Evolutionary conservation across 805 yeast species (phyloP), one percentile per base, ranked within the genome.

Genomic region (Starmerella floricola): DNA sequence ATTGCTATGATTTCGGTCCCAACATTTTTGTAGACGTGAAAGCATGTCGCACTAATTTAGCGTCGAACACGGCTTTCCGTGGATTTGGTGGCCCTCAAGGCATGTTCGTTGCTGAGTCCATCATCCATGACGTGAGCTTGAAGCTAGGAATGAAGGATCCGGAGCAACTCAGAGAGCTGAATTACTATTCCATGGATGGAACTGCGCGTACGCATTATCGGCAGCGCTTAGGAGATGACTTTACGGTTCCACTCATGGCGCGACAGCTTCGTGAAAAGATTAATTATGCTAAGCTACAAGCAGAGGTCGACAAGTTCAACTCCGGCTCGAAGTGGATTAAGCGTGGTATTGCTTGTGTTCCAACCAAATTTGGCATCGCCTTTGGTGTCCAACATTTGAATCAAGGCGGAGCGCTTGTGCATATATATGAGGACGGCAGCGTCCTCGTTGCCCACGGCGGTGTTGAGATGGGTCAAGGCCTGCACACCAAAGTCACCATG

Each of bases 81-180:
- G 70, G 72, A 3, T 68, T 68, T 51, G 73, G 73, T 21, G 73
- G 70, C 3, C 73, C 71, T 6, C 73, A 69, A 41, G 73, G 73
- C 4, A 66, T 68, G 67, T 66, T 63, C 44, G 57, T 61, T 28
- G 65, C 66, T 3, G 73, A 68, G 46, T 50, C 62, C 16, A 63
- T 68, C 36, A 59, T 68, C 29, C 54, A 57, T 34, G 62, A 64
- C 30, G 62, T 68, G 19, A 56, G 69, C 16, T 72, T 68, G 49
- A 48, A 50, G 45, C 56, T 67, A 33, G 60, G 59, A 0, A 47
- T 68, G 29, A 11, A 3, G 17, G 68, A 67, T 43, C 61, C 66
- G 5, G 72, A 69, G 30, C 43, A 49, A 26, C 52, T 68, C 23
- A 52, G 73, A 30, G 56, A 55, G 26, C 50, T 50, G 34, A 68